These are phyloP conservation scores for Vaccinium macrocarpon DNA, from an alignment of 148 eudicot species.

Conservation along the genomic window DNA sequence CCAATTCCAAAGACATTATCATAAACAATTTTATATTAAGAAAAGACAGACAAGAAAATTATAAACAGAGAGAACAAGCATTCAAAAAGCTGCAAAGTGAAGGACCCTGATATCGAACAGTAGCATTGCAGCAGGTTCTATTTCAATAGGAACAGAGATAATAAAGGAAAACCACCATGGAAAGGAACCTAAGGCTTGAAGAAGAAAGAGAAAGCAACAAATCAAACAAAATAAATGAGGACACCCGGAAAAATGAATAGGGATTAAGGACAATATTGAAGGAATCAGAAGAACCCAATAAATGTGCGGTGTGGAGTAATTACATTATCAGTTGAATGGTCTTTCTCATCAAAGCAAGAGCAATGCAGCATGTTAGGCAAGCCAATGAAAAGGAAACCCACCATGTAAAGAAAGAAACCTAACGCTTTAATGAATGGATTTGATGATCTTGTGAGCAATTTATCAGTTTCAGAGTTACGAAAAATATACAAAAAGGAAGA, in stretches of 20 bases:
- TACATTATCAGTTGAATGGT: too few species aligned
- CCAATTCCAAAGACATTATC: not conserved
- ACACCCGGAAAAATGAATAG: too few species aligned
- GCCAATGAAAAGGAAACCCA: not conserved
- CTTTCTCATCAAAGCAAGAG: not conserved
- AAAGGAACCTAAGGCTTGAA: too few species aligned
- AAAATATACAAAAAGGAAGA: not conserved
- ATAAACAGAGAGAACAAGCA: not conserved
- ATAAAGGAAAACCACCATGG: too few species aligned
- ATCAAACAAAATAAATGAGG: too few species aligned
- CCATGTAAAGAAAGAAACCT: not conserved
- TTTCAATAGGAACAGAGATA: not conserved
- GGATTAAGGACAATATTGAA: too few species aligned
- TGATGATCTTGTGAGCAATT: not conserved
- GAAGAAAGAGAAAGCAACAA: too few species aligned
- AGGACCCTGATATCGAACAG: not conserved
- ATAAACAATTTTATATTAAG: not conserved
- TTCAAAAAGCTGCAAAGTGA: not conserved
- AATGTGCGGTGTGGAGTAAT: too few species aligned
- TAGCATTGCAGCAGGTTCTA: too few species aligned
- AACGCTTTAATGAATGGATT: conserved; percentile 3
- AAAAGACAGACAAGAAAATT: not conserved
- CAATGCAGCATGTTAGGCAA: not conserved
- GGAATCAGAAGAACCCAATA: too few species aligned
- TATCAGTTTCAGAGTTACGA: not conserved